Base-by-base conservation (phyloP, 768 basidiomycete genomes). In the Pulveroboletus sp. region DNA sequence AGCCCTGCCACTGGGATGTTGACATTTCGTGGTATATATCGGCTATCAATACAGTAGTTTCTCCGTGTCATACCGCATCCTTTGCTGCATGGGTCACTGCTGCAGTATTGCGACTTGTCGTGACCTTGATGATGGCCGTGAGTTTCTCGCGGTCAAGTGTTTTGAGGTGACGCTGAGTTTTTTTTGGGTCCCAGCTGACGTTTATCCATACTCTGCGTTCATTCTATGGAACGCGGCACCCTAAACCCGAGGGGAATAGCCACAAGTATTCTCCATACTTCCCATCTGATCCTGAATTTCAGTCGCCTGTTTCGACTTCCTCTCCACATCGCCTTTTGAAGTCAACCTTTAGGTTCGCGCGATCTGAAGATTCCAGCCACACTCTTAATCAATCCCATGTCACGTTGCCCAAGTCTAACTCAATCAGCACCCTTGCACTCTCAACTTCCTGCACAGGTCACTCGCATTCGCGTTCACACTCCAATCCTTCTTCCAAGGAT, bases 11-110 rank as follows among this genome's bases (percentile, higher is more conserved):
- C 38, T 72, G 85, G 68, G 82, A 86, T 53, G 69, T 87, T 36
- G 87, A 89, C 59, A 71, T 82, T 36, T 68, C 82, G 10, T 89
- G 87, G 87, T 75, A 79, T 5, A 70, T 72, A 12, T 68, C 51
- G 40, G 49, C 50, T 45, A 73, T 62, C 38, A 54, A 53, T 40
- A 46, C 64, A 42, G n/a, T 14, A 11, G 29, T 52, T 3, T 46
- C 52, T 10, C 41, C 49, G 5, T 69, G 68, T 41, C 47, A 34
- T 20, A 31, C 55, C 0, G 44, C 40, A 24, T 4, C 57, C 3
- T 82, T 79, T 74, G 68, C 71, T 1, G 64, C 69, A 8, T 89
- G 85, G 86, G 60, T 84, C 19, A 68, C 69, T 35, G 71, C 81
- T 9, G 72, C 81, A 0, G 55, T 76, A 40, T 47, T 80, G 42